These are phyloP conservation scores for Colletotrichum phormii DNA, from an alignment of 2,329 filamentous ascomycete genomes.

Conservation along the genomic window DNA sequence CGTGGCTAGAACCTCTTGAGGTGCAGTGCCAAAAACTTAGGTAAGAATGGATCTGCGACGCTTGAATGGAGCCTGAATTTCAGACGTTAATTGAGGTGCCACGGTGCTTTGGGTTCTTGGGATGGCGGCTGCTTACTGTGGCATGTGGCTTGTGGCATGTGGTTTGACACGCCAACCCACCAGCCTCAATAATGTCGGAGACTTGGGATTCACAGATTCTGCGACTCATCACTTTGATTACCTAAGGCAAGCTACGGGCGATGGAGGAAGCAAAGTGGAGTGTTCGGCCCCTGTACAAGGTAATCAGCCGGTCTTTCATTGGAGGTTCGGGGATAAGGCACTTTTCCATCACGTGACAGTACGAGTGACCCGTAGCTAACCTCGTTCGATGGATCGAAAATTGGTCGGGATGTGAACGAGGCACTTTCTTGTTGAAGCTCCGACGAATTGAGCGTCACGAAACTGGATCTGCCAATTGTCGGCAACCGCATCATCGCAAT, in stretches of 20 bases:
- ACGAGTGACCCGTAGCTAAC: conserved; percentile 37
- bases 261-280: conserved; percentile 10
- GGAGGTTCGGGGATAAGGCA: conserved; percentile 22
- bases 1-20: conserved; percentile 21
- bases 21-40: neutral
- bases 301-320: conserved; percentile 34
- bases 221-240: conserved; percentile 14
- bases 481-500: conserved; percentile 69
- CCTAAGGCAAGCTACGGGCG: neutral
- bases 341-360: conserved; percentile 17
- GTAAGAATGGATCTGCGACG: conserved; percentile 13
- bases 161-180: conserved; percentile 8
- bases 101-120: no score
- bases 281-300: conserved; percentile 6
- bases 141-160: conserved; percentile 4
- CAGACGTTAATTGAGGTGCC: conserved; percentile 3
- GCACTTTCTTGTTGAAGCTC: conserved; percentile 39
- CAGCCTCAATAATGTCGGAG: neutral
- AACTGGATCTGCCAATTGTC: conserved; percentile 60
- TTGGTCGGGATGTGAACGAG: conserved; percentile 39
- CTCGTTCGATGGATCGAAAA: conserved; percentile 39
- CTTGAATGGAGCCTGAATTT: neutral
- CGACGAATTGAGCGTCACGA: conserved; percentile 39
- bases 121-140: conserved; percentile 1
- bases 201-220: neutral